Conservation (phyloP, 257 asterid species). For the Solanum clarkiae region DNA sequence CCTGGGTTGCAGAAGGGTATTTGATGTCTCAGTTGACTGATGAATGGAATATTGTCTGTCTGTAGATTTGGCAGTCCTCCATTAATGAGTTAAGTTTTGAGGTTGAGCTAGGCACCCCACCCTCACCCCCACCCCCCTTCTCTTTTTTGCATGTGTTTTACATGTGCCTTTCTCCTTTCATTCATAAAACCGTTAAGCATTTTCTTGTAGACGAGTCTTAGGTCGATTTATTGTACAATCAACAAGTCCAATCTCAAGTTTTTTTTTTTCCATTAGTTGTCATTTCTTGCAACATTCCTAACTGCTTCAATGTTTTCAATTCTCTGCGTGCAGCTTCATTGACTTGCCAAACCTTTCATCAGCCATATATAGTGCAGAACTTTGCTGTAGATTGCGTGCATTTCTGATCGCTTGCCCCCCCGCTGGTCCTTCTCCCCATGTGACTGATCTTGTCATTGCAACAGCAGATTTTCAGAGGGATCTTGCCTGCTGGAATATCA, state of each 20-base stretch:
- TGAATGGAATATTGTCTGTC: background rate
- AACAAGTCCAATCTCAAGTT: background rate
- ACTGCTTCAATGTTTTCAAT: background rate
- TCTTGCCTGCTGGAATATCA: conserved; percentile 39
- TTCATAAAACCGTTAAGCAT: background rate
- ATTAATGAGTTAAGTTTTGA: background rate
- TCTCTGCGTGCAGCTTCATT: conserved; percentile 21
- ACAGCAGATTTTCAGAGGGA: conserved; percentile 47
- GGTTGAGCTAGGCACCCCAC: background rate
- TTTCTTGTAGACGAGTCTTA: background rate
- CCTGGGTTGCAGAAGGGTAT: background rate
- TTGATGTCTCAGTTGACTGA: background rate
- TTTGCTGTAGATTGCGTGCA: conserved; percentile 39
- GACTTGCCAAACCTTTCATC: conserved; percentile 45
- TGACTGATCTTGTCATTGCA: conserved; percentile 39
- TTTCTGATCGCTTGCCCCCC: conserved; percentile 56
- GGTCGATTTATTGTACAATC: background rate
- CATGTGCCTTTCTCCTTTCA: background rate
- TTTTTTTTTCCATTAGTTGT: background rate
- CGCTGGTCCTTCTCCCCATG: conserved; percentile 38
- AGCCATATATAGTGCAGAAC: conserved; percentile 45
- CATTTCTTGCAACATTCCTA: background rate
- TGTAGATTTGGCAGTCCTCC: background rate
- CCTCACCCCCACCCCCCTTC: too few species aligned
- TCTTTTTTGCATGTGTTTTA: background rate